Base-by-base conservation (phyloP, 805 yeast species). In the Scheffersomyces spartinae region DNA sequence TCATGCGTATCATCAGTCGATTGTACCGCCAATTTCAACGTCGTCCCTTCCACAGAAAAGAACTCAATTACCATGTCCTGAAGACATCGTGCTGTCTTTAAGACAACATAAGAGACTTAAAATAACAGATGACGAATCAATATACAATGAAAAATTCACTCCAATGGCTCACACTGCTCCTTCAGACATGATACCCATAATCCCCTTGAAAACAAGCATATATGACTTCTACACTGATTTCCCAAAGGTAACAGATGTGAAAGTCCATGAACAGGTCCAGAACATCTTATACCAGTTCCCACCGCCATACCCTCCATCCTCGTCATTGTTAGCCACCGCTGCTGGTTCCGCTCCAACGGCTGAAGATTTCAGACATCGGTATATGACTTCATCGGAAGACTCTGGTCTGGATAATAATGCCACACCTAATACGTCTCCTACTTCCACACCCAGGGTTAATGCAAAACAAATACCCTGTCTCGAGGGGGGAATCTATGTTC, bases 231-330 rank as follows among this genome's bases (percentile, higher is more conserved):
- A 52, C 34, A 41, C 56, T 9, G 65, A 60, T 30, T 34, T 53
- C 17, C 27, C 28, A 9, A 24, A 37, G 6, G 35, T 34, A 6
- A 17, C 27, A 4, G 41, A 38, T 22, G 24, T 31, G 14, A 31
- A 31, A 8, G 25, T 35, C 13, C 18, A 18, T 6, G 15, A 25
- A 13, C 60, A 55, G 32, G 30, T 51, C 11, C 23, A 29, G 7
- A 39, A 42, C 14, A 47, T 49, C 7, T 26, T 48, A 13, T 29
- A 26, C 22, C 36, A 36, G 17, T 56, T 51, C 28, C 64, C 64
- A 3, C 66, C 66, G 2, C 66, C 66, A 4, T 26, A 42, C 11
- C 59, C 65, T 9, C 65, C 65, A 6, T 35, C 32, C 16, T 13
- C 26, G 6, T 38, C 40, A 13, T n/a, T 9, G 6, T 5, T 6